Evolutionary conservation across 495 filamentous ascomycete genomes (phyloP).

Genomic region (Geoglossum glabrum): DNA sequence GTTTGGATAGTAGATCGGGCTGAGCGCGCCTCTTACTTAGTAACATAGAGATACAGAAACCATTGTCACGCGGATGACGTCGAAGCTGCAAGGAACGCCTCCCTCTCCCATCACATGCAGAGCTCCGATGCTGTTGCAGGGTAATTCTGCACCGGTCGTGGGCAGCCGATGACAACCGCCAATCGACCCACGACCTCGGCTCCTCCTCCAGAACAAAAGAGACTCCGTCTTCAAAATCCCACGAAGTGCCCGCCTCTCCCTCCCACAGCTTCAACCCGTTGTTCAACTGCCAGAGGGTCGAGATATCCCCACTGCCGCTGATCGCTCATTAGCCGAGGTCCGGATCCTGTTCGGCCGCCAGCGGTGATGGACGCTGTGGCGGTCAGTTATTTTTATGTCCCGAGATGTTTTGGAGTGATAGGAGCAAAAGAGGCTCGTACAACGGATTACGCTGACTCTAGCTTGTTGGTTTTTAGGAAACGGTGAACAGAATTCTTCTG

Average conservation of each 20-base stretch:
- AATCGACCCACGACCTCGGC: no score
- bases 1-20: no score
- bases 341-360: not conserved
- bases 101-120: not conserved
- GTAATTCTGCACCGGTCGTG: no score
- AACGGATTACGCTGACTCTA: not conserved
- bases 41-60: no score
- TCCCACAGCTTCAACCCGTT: not conserved
- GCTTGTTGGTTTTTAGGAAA: not conserved
- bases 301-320: not conserved
- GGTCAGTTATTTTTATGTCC: not conserved
- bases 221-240: not conserved
- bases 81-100: not conserved
- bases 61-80: not conserved
- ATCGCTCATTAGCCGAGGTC: not conserved
- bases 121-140: not conserved
- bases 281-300: not conserved
- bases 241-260: not conserved
- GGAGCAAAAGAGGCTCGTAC: not conserved
- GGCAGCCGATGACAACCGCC: no score
- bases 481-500: constrained; percentile 47
- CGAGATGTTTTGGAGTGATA: not conserved
- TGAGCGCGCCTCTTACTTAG: no score
- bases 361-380: not conserved
- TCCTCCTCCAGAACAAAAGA: not conserved